phyloP scores from a whole-genome alignment of 306 rosid genomes.

The Glycine tomentella region DNA sequence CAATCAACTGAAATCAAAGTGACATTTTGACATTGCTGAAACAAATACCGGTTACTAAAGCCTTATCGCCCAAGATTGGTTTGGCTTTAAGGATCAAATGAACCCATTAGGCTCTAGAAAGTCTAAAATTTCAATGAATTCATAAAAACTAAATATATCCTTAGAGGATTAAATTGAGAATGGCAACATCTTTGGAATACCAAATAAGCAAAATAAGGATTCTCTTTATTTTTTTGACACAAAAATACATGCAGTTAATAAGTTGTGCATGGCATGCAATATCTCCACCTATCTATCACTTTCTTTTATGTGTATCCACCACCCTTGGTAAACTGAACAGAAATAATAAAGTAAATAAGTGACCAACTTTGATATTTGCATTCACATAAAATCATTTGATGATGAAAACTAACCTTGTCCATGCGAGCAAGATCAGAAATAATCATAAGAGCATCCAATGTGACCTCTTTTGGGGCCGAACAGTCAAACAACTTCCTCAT shows the following conservation, averaged over 20 bases:
- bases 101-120: slow-evolving; percentile 13
- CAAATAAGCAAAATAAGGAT: slow-evolving; percentile 5
- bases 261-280: slow-evolving; percentile 3
- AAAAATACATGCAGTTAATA: neutral
- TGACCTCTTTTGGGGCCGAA: slow-evolving; percentile 78
- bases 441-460: slow-evolving; percentile 81
- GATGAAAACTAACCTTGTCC: slow-evolving; percentile 79
- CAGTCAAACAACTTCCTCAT: slow-evolving; percentile 76
- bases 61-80: neutral
- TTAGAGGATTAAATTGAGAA: slow-evolving; percentile 22
- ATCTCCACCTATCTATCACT: slow-evolving; percentile 29
- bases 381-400: slow-evolving; percentile 12
- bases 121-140: slow-evolving; percentile 12
- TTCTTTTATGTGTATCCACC: slow-evolving; percentile 10
- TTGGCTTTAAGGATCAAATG: neutral
- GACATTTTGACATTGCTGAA: slow-evolving; percentile 27
- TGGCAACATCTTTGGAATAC: neutral
- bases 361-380: slow-evolving; percentile 25
- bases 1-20: slow-evolving; percentile 17
- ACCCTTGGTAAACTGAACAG: slow-evolving; percentile 14
- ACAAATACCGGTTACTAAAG: slow-evolving; percentile 3
- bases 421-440: slow-evolving; percentile 96
- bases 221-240: neutral
- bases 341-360: neutral
- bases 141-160: slow-evolving; percentile 22